Percentiles rank a stretch among this genome's conserved stretches.
These are phyloP conservation scores for Coprinopsis marcescibilis DNA, from an alignment of 768 basidiomycete genomes.

Conservation along the genomic window DNA sequence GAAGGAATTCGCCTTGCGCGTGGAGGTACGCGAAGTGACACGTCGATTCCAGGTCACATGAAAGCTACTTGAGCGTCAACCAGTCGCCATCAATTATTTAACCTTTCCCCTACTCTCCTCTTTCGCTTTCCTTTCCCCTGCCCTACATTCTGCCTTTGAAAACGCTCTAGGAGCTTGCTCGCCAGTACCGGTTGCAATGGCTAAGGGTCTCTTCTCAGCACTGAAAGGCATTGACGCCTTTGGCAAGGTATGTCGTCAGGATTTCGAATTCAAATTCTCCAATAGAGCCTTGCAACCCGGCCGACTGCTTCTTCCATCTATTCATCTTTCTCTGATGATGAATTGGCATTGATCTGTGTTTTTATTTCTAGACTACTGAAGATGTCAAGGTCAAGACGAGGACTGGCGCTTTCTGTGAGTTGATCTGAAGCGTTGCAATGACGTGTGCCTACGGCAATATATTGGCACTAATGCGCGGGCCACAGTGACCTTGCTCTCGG, in stretches of 20 bases:
- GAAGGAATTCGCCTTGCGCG: constrained; percentile 21
- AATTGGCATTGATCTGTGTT: constrained; percentile 13
- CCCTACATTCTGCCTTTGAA: constrained; percentile 19
- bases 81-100: background rate
- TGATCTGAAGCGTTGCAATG: background rate
- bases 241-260: constrained; percentile 71
- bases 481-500: constrained; percentile 86
- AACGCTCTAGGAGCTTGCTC: constrained; percentile 25
- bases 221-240: constrained; percentile 97
- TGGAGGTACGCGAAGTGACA: constrained; percentile 28
- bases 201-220: constrained; percentile 68
- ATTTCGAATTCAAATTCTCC: background rate
- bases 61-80: constrained; percentile 2
- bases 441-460: background rate
- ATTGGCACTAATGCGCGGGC: background rate
- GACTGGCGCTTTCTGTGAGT: constrained; percentile 83
- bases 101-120: constrained; percentile 4
- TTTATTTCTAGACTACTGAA: constrained; percentile 80
- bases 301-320: constrained; percentile 8
- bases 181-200: constrained; percentile 47
- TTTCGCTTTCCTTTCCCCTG: constrained; percentile 17
- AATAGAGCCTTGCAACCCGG: no score
- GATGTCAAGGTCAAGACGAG: constrained; percentile 99
- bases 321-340: constrained; percentile 11
- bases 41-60: constrained; percentile 31